phyloP scores from a whole-genome alignment of 164 flowering plant species.

The Vitis riparia region DNA sequence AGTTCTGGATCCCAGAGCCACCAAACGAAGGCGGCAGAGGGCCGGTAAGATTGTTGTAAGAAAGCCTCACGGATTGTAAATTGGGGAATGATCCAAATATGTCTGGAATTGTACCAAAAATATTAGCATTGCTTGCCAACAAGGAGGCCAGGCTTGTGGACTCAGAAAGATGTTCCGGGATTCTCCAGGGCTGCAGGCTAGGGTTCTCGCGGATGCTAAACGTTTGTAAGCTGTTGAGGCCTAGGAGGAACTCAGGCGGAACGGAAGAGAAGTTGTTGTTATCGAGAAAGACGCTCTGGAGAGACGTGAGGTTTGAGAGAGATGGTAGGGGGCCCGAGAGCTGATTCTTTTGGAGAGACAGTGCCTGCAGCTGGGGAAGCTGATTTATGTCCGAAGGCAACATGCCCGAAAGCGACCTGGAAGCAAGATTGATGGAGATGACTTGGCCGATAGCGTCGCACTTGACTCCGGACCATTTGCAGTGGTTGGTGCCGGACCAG shows the following conservation, averaged over 20 bases:
- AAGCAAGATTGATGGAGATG: slow-evolving; percentile 28
- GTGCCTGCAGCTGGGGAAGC: slow-evolving; percentile 21
- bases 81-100: slow-evolving; percentile 28
- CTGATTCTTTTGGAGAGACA: slow-evolving; percentile 18
- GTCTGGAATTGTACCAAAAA: slow-evolving; percentile 42
- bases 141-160: slow-evolving; percentile 24
- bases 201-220: slow-evolving; percentile 29
- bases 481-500: slow-evolving; percentile 31
- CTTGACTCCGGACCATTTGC: slow-evolving; percentile 34
- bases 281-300: slow-evolving; percentile 9
- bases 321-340: slow-evolving; percentile 17
- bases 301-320: slow-evolving; percentile 8
- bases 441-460: slow-evolving; percentile 28
- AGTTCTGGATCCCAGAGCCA: slow-evolving; percentile 24
- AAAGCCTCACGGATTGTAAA: slow-evolving; percentile 33
- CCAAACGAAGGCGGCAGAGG: slow-evolving; percentile 34
- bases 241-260: slow-evolving; percentile 7
- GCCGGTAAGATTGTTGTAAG: slow-evolving; percentile 56
- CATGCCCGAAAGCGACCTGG: slow-evolving; percentile 25
- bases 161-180: slow-evolving; percentile 29
- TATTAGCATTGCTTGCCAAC: slow-evolving; percentile 24
- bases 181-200: slow-evolving; percentile 30
- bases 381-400: slow-evolving; percentile 31
- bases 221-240: slow-evolving; percentile 18
- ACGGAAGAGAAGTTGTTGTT: slow-evolving; percentile 18